Percentiles rank a stretch among this genome's conserved stretches.
These are phyloP conservation scores for Wallacemonas sp. DNA, from an alignment of 208 protist genomes.

Conservation along the genomic window DNA sequence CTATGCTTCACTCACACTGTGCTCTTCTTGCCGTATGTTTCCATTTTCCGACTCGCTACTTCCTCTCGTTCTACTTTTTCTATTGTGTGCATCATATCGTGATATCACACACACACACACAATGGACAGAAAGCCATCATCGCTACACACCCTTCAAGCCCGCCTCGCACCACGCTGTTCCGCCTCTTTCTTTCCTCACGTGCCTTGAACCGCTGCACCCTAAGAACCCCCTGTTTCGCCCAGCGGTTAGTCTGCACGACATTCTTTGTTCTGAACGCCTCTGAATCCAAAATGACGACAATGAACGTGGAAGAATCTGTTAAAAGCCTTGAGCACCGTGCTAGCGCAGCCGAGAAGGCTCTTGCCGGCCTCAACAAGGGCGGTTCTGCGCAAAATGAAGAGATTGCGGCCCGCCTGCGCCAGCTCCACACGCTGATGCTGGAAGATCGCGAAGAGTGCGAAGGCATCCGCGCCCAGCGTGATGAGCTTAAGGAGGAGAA, in stretches of 20 bases:
- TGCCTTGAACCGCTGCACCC: neutral
- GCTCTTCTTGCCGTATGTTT: too few species aligned
- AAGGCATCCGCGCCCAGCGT: slow-evolving; percentile 70
- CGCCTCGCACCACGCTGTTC: neutral
- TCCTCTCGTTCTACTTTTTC: too few species aligned
- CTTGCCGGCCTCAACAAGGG: slow-evolving; percentile 42
- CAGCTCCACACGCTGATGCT: slow-evolving; percentile 62
- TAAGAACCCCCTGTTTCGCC: slow-evolving; percentile 3
- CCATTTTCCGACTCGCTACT: too few species aligned
- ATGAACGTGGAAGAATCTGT: slow-evolving; percentile 18
- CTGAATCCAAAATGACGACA: neutral
- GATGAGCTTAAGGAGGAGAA: slow-evolving; percentile 83
- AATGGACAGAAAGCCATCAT: too few species aligned
- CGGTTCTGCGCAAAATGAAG: slow-evolving; percentile 1
- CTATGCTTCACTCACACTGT: too few species aligned
- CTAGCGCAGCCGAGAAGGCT: slow-evolving; percentile 41
- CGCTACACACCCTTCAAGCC: neutral
- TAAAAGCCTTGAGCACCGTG: slow-evolving; percentile 55
- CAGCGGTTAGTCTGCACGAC: neutral
- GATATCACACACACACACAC: too few species aligned
- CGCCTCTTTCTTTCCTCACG: neutral
- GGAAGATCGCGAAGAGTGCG: slow-evolving; percentile 76
- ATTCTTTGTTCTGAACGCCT: neutral
- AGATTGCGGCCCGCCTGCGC: slow-evolving; percentile 41
- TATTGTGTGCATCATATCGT: too few species aligned